Evolutionary conservation across 169 alveolate genomes (phyloP).

Genomic region (Theileria sp.): DNA sequence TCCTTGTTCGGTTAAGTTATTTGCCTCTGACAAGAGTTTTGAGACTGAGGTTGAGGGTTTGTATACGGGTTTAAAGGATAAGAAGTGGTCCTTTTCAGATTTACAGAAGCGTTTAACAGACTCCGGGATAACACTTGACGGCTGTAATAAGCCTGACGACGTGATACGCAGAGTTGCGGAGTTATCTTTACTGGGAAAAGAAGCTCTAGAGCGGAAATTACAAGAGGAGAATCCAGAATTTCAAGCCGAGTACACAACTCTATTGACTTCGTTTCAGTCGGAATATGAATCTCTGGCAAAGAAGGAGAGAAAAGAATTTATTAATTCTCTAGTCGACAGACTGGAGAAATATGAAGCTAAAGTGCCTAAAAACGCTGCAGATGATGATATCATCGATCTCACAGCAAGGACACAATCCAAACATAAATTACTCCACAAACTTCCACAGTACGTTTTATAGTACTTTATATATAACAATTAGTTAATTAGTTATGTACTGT

Average conservation of each 20-base stretch:
- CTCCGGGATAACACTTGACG: slow-evolving; percentile 51
- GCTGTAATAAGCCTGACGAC: slow-evolving; percentile 64
- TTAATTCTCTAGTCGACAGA: not conserved
- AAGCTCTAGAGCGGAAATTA: slow-evolving; percentile 20
- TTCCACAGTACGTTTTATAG: too few relatives aligned
- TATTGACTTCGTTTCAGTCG: not conserved
- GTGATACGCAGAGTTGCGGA: slow-evolving; percentile 56
- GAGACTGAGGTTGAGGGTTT: slow-evolving; percentile 31
- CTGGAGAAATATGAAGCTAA: not conserved
- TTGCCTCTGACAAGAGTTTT: not conserved
- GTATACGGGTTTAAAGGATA: slow-evolving; percentile 33
- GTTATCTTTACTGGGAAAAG: slow-evolving; percentile 47
- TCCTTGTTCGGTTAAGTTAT: not conserved
- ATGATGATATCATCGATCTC: slow-evolving; percentile 26
- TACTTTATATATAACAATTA: too few relatives aligned
- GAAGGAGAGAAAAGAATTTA: slow-evolving; percentile 17
- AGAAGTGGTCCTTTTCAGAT: slow-evolving; percentile 46
- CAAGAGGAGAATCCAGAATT: slow-evolving; percentile 31
- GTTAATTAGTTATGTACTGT: too few relatives aligned
- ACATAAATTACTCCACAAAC: slow-evolving; percentile 13
- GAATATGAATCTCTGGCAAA: slow-evolving; percentile 12
- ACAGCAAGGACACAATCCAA: slow-evolving; percentile 24
- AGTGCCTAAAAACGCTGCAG: slow-evolving; percentile 3
- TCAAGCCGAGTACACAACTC: slow-evolving; percentile 2
- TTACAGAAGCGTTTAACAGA: slow-evolving; percentile 25